Percentiles rank a stretch among this genome's conserved stretches.
These are phyloP conservation scores for Basidiobolus meristosporus DNA, from an alignment of 371 early-diverging fungal genomes.

Conservation along the genomic window DNA sequence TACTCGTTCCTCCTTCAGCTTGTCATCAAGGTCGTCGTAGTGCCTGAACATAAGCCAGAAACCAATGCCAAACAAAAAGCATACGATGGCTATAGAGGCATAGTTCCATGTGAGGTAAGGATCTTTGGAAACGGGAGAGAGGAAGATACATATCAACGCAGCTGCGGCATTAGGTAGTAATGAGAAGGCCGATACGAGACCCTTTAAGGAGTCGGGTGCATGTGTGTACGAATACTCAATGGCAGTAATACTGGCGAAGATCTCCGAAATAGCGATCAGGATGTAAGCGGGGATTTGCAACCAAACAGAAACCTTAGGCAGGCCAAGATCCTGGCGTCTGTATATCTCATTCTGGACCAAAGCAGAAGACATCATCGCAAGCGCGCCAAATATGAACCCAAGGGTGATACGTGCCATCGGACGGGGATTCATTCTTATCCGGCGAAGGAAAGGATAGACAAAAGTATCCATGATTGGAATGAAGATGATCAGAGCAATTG, in stretches of 20 bases:
- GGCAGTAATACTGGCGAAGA: conserved; percentile 53
- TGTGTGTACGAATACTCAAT: conserved; percentile 61
- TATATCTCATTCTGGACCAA: conserved; percentile 49
- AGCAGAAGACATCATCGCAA: conserved; percentile 48
- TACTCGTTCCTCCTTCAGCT: too few relatives aligned
- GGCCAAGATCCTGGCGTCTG: conserved; percentile 11
- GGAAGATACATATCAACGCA: conserved; percentile 35
- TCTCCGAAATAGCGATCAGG: conserved; percentile 23
- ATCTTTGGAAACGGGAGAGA: conserved; percentile 41
- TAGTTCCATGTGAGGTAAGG: conserved; percentile 46
- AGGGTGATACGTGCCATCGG: conserved; percentile 47
- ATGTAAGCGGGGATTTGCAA: conserved; percentile 46
- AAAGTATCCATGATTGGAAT: conserved; percentile 50
- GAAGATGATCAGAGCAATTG: conserved; percentile 37
- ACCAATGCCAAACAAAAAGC: conserved; percentile 12
- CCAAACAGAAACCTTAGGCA: conserved; percentile 34
- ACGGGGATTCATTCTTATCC: conserved; percentile 31
- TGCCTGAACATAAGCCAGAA: conserved; percentile 11
- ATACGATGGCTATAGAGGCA: conserved; percentile 24
- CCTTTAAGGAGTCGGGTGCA: conserved; percentile 52
- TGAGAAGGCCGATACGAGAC: conserved; percentile 47
- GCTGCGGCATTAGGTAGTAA: conserved; percentile 45
- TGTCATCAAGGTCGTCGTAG: conserved; percentile 6
- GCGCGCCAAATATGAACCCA: conserved; percentile 39
- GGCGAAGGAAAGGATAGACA: conserved; percentile 44